A percentile compares a stretch with the other conserved stretches of the same genome.
Evolutionary conservation across 2,329 filamentous ascomycete genomes (phyloP).

Genomic region (Sporothrix humicola): DNA sequence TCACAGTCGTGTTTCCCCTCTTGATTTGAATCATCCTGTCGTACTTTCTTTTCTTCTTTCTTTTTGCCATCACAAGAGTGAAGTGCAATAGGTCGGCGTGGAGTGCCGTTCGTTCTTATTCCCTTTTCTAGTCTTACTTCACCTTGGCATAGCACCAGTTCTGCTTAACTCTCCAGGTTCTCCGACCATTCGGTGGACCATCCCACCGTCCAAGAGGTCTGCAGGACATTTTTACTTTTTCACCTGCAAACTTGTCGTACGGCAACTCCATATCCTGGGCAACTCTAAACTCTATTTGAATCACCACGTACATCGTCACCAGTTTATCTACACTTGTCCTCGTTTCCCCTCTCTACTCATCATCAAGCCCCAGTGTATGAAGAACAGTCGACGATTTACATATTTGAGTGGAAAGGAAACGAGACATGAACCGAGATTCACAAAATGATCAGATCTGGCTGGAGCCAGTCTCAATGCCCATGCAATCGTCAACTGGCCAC

Average conservation of each 20-base stretch:
- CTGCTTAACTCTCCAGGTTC: not conserved
- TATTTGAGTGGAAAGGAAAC: no score
- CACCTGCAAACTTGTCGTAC: not conserved
- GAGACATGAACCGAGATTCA: no score
- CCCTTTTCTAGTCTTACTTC: not conserved
- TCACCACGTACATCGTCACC: no score
- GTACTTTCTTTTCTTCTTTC: not conserved
- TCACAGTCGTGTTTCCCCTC: not conserved
- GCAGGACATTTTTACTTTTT: not conserved
- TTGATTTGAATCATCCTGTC: not conserved
- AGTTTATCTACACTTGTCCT: no score
- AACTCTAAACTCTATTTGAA: not conserved
- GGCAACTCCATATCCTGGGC: not conserved
- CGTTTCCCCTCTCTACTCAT: no score
- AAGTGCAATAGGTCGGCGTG: not conserved
- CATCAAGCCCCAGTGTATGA: no score
- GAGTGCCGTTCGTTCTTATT: not conserved
- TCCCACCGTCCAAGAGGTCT: not conserved
- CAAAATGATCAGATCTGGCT: no score
- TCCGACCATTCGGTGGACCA: not conserved
- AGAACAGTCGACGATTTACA: no score
- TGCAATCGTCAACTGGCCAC: no score
- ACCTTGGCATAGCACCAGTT: not conserved
- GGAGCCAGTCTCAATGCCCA: no score
- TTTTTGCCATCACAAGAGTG: not conserved